These are phyloP conservation scores for Geranomyces variabilis DNA, from an alignment of 192 early-diverging fungal genomes.

Conservation along the genomic window DNA sequence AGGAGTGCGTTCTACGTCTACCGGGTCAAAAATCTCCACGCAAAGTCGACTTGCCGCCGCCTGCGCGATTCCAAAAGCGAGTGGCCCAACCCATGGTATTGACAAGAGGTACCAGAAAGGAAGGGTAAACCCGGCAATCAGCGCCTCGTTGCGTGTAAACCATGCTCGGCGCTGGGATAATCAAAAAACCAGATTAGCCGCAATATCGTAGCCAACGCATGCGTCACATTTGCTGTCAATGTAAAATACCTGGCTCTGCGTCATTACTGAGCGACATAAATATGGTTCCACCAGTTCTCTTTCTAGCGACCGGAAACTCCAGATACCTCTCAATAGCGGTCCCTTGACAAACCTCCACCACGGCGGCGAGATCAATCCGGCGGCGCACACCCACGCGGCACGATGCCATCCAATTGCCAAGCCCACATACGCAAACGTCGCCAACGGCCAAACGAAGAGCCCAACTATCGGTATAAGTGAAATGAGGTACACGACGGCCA, in stretches of 20 bases:
- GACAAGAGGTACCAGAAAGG: constrained; percentile 36
- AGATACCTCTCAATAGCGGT: constrained; percentile 27
- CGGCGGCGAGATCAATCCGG: constrained; percentile 31
- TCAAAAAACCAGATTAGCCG: too few relatives aligned
- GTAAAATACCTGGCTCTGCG: constrained; percentile 9
- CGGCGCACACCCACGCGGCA: constrained; percentile 23
- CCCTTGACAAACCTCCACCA: constrained; percentile 41
- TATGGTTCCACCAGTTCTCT: constrained; percentile 52
- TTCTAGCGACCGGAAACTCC: constrained; percentile 38
- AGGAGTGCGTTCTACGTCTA: constrained; percentile 21
- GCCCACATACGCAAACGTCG: constrained; percentile 42
- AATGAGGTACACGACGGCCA: constrained; percentile 24
- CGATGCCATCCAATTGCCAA: constrained; percentile 27
- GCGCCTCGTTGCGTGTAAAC: constrained; percentile 35
- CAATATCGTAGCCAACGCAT: not conserved
- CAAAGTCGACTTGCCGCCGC: constrained; percentile 33
- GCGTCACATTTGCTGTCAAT: not conserved
- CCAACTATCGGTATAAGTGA: constrained; percentile 36
- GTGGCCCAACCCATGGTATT: constrained; percentile 41
- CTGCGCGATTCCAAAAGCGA: constrained; percentile 43
- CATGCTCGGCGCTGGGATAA: constrained; percentile 33
- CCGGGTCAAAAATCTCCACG: constrained; percentile 39
- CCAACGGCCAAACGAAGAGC: constrained; percentile 34
- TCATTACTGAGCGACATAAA: constrained; percentile 39
- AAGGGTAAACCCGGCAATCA: constrained; percentile 43